Evolutionary conservation across 129 eudicot species (phyloP), one percentile per base, ranked within the genome.

Genomic region (Flaveria sonorensis): DNA sequence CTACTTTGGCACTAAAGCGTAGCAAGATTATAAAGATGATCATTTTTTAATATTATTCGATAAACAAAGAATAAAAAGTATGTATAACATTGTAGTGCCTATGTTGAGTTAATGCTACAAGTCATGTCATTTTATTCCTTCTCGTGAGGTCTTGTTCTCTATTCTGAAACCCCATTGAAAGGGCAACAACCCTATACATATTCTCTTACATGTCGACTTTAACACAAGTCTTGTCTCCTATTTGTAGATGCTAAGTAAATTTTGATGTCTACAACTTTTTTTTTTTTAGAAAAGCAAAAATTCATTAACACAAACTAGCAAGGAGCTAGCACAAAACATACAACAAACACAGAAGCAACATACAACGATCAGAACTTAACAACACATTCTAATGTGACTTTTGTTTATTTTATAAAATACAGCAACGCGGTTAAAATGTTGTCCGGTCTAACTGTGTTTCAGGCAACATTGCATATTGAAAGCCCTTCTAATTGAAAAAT

Each of bases 181-280:
- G 75, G 50, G 75, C 63, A 73, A 55, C 68, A 80, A 10, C 36
- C 71, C 84, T 81, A 81, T 67, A 81, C 51, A 81, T 81, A 81
- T 74, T 81, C 84, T 81, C 80, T 74, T 80, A 67, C 74, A 24
- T 11, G 47, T 75, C 82, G 71, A 81, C 84, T 73, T 74, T 81
- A 45, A 81, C n/a, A 59, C 80, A 81, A 43, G 69, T 65, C 53
- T 64, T 80, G 83, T 80, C 83, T 52, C 70, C 42, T 61, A 43
- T 73, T 53, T 80, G 62, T 73, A 73, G 73, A 79, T 79, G 71
- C 26, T 47, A 28, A 20, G 10, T 32, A 60, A 78, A 60, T 36
- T 60, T 20, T 56, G 62, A 77, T 55, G 56, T 43, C 45, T 24
- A 55, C 60, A 68, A 24, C 60, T n/a, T n/a, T n/a, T n/a, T n/a